Evolutionary conservation across 1,284 basidiomycete genomes (phyloP).

Genomic region (Austroboletus rostrupii): DNA sequence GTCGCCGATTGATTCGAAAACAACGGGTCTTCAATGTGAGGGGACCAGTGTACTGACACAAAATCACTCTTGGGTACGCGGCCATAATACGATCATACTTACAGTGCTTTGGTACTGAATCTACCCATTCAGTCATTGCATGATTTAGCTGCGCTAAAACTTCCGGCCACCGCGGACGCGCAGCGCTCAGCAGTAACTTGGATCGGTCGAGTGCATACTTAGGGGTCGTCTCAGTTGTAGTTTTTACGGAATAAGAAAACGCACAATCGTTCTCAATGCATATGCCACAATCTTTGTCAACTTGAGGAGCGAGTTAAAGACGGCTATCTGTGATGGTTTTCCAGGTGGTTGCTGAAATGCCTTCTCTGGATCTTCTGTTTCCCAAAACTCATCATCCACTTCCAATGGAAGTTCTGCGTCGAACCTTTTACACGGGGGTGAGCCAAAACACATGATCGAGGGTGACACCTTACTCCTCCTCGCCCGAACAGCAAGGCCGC

Average conservation of each 20-base stretch:
- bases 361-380: constrained; percentile 42
- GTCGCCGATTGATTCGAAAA: constrained; percentile 68
- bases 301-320: constrained; percentile 67
- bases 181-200: constrained; percentile 45
- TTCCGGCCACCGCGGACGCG: constrained; percentile 54
- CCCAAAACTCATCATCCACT: constrained; percentile 87
- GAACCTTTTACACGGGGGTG: constrained; percentile 44
- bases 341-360: constrained; percentile 63
- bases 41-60: constrained; percentile 61
- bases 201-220: constrained; percentile 74
- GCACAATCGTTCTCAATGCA: constrained; percentile 66
- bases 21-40: constrained; percentile 47
- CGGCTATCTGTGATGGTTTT: constrained; percentile 56
- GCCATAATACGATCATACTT: constrained; percentile 28
- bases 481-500: constrained; percentile 64
- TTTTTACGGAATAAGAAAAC: constrained; percentile 7
- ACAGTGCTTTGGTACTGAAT: constrained; percentile 67
- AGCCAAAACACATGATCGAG: constrained; percentile 4
- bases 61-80: neutral
- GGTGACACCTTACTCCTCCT: constrained; percentile 65
- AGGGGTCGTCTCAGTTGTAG: constrained; percentile 6
- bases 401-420: constrained; percentile 78
- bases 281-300: constrained; percentile 72
- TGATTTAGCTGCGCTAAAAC: constrained; percentile 70
- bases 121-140: constrained; percentile 70